Base-by-base conservation (phyloP, 2,329 filamentous ascomycete genomes). In the Coccinonectria pachysandricola region DNA sequence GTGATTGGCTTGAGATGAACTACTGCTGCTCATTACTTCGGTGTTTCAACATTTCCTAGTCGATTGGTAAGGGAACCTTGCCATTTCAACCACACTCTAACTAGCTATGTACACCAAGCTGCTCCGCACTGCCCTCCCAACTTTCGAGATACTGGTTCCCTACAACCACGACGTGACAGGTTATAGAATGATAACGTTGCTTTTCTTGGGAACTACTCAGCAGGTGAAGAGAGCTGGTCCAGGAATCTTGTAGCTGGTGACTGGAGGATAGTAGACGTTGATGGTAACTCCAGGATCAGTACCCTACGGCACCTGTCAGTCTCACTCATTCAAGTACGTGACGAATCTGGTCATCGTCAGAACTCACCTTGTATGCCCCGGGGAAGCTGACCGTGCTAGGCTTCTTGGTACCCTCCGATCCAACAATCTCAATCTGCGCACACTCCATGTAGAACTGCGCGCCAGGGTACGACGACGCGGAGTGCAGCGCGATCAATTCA, bases 401-500 rank as follows among this genome's bases (percentile, higher is more conserved):
- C 6, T 30, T 38, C 20, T 36, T 40, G n/a, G 35, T 32, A 9
- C 42, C 43, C 9, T 39, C 35, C 6, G 54, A 53, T 5, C 56
- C 56, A 6, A 46, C 37, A 5, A 60, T 46, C 9, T 53, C 52
- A 14, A 60, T 49, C 38, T 60, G 56, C 7, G 50, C 52, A 32
- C 57, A 60, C 36, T 54, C 52, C 46, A 54, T 50, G 35, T 63
- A 62, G 27, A 68, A 53, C 38, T 68, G 63, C 6, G 64, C 62
- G 4, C 61, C 62, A 10, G 53, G 51, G 27, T 53, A 52, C 29
- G 50, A 57, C 8, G 45, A 35, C 7, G 60, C 62, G 10, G 48
- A 53, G 50, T 75, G 71, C 6, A 75, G 62, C 11, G 69, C 70
- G 28, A 75, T 62, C 47, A 73, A 61, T 55, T 75, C 71, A 28